Conservation (phyloP, 768 basidiomycete species). For the Lentinus tigrinus region DNA sequence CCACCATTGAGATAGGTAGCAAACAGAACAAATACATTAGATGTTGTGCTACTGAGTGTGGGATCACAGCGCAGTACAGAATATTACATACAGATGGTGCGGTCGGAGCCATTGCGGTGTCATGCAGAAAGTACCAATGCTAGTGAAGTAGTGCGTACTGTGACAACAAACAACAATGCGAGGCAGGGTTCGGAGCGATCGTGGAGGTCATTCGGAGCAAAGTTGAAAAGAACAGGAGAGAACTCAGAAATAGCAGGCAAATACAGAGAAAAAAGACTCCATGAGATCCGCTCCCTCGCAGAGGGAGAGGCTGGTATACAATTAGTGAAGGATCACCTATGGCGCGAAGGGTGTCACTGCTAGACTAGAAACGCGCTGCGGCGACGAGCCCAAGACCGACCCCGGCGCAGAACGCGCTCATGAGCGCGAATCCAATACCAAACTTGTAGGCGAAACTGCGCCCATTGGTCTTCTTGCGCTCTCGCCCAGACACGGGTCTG, state of each 20-base stretch:
- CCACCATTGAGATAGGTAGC: too few relatives aligned
- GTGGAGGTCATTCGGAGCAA: neutral
- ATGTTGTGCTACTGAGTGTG: neutral
- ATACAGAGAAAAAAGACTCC: neutral
- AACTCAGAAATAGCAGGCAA: too few relatives aligned
- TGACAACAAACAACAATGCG: neutral
- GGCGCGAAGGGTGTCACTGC: neutral
- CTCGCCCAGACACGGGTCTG: neutral
- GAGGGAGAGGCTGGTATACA: neutral
- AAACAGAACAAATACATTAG: neutral
- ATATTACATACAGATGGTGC: neutral
- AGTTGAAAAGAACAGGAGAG: neutral
- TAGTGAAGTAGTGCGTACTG: neutral
- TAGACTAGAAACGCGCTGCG: constrained; percentile 6
- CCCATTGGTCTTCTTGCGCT: neutral
- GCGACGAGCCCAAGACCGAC: constrained; percentile 42
- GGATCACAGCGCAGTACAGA: neutral
- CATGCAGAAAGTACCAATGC: neutral
- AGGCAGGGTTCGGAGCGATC: neutral
- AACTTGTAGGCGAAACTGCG: constrained; percentile 6
- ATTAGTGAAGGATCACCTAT: neutral
- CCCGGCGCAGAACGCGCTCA: constrained; percentile 45
- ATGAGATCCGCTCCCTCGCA: neutral
- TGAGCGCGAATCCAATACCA: constrained; percentile 33
- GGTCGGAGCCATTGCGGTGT: neutral